Conservation (phyloP, 129 eudicot species). For the Arctium minus region DNA sequence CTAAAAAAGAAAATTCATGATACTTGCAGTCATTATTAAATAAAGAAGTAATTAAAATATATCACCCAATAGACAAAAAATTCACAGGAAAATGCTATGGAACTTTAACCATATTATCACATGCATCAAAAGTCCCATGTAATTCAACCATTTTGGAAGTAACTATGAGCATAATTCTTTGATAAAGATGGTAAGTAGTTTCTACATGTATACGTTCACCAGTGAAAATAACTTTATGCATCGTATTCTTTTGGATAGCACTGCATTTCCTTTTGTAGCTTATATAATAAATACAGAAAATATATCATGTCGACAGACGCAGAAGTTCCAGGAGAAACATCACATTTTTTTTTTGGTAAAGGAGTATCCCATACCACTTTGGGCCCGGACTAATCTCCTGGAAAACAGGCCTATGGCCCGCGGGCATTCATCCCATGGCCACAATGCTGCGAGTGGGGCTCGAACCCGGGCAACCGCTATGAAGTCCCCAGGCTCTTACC, state of each 20-base stretch:
- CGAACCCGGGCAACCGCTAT: too few relatives aligned
- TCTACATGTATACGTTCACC: not conserved
- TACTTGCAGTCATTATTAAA: not conserved
- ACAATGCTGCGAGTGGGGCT: too few relatives aligned
- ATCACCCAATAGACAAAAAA: not conserved
- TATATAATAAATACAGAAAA: too few relatives aligned
- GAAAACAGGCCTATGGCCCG: too few relatives aligned
- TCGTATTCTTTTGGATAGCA: not conserved
- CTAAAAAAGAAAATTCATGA: slow-evolving; percentile 3
- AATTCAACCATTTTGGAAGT: not conserved
- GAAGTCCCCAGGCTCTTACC: too few relatives aligned
- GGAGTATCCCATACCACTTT: too few relatives aligned
- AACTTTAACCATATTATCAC: not conserved
- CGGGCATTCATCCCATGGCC: too few relatives aligned
- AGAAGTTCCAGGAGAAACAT: too few relatives aligned
- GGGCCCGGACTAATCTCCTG: too few relatives aligned
- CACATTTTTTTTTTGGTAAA: too few relatives aligned
- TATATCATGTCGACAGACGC: not conserved
- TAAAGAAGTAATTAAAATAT: not conserved
- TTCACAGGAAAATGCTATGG: not conserved
- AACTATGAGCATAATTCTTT: not conserved
- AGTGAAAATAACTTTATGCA: not conserved
- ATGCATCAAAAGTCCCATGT: not conserved
- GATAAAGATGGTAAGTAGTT: not conserved
- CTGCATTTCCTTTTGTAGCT: not conserved